Conservation (phyloP, 441 rosid species). For the Populus hybrid region DNA sequence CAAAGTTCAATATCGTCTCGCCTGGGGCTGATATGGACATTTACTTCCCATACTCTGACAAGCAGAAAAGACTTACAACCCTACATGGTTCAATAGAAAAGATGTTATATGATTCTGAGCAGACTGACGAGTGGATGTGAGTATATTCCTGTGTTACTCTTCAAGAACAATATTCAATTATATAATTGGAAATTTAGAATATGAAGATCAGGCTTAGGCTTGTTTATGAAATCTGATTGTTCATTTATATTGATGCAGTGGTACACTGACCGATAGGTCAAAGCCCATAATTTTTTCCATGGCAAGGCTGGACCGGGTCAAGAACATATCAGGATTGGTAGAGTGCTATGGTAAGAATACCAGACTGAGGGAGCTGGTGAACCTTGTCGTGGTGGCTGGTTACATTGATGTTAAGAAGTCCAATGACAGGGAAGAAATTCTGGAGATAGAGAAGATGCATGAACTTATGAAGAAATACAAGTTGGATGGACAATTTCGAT, state of each 20-base stretch:
- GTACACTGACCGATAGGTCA: constrained; percentile 62
- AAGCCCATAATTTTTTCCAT: constrained; percentile 89
- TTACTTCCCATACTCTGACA: constrained; percentile 68
- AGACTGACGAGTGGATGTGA: constrained; percentile 71
- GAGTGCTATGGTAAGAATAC: constrained; percentile 71
- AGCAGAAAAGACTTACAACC: constrained; percentile 69
- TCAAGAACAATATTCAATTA: background rate
- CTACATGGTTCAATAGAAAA: constrained; percentile 80
- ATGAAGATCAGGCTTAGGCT: background rate
- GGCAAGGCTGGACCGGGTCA: constrained; percentile 94
- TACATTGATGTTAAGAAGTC: constrained; percentile 75
- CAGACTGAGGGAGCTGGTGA: constrained; percentile 74
- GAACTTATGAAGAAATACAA: constrained; percentile 57
- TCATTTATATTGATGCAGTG: constrained; percentile 46
- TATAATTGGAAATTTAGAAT: background rate
- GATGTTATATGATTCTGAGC: constrained; percentile 71
- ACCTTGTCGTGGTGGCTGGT: constrained; percentile 89
- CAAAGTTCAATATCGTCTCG: constrained; percentile 93
- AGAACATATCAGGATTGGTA: constrained; percentile 87
- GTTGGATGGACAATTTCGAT: constrained; percentile 85
- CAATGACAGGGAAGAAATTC: constrained; percentile 82
- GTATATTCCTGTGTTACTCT: constrained; percentile 24
- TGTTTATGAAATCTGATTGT: constrained; percentile 2
- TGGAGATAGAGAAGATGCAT: constrained; percentile 87
- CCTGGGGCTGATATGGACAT: constrained; percentile 88